These are phyloP conservation scores for Schizosaccharomyces japonicus DNA, from an alignment of 805 yeast genomes.

Conservation along the genomic window DNA sequence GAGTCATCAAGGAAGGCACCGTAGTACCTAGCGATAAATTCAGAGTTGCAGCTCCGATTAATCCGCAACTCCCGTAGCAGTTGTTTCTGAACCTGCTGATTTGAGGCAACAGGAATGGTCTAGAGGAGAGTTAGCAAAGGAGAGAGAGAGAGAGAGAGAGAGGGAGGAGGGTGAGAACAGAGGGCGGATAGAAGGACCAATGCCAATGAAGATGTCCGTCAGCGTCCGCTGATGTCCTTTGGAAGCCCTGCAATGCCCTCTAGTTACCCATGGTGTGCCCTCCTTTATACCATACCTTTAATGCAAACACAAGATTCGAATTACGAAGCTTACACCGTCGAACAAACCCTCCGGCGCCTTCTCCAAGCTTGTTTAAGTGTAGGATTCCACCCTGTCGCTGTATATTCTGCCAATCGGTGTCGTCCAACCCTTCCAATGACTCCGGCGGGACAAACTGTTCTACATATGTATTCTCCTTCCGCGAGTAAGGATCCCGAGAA, in stretches of 20 bases:
- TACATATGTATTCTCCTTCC: background rate
- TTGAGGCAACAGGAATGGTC: constrained; percentile 47
- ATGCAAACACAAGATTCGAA: background rate
- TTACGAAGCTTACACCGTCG: background rate
- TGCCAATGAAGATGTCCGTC: too few species aligned
- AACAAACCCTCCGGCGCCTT: constrained; percentile 3
- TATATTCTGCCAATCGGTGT: background rate
- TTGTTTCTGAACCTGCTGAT: constrained; percentile 73
- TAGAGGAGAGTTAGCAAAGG: constrained; percentile 20
- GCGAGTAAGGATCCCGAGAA: background rate
- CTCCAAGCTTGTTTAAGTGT: constrained; percentile 2
- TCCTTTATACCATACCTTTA: background rate
- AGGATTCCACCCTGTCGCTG: background rate
- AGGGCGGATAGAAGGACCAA: too few species aligned
- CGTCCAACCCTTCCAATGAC: background rate
- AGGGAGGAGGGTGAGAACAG: too few species aligned
- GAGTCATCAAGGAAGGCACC: constrained; percentile 70
- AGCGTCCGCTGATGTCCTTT: too few species aligned
- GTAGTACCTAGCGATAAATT: constrained; percentile 71
- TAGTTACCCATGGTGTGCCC: too few species aligned
- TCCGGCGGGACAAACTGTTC: background rate
- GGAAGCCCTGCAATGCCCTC: too few species aligned
- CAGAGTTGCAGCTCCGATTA: constrained; percentile 58
- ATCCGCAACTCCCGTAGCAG: constrained; percentile 76
- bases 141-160: background rate